A percentile compares a stretch with the other conserved stretches of the same genome.
phyloP scores from a whole-genome alignment of 345 rosid genomes.

The Rhodamnia rubescens region DNA sequence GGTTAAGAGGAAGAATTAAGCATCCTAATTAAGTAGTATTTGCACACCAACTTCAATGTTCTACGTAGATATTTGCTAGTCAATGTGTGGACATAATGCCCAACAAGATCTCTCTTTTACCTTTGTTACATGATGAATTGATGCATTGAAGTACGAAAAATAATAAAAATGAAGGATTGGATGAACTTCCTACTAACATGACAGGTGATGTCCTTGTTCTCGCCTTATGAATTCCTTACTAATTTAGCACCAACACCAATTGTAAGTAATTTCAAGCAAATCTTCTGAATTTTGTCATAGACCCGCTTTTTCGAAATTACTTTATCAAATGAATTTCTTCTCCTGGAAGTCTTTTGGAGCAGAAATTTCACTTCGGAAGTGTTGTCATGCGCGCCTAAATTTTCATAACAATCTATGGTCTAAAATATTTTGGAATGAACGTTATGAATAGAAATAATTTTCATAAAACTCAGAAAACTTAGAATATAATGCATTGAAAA shows the following conservation, averaged over 20 bases:
- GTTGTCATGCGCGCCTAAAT: too few relatives aligned
- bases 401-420: too few relatives aligned
- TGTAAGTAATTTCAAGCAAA: accelerated
- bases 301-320: not conserved
- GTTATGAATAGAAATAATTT: not conserved
- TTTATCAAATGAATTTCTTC: too few relatives aligned
- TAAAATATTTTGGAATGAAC: too few relatives aligned
- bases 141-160: not conserved
- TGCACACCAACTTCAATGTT: not conserved
- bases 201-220: not conserved
- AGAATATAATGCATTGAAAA: not conserved
- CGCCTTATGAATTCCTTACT: not conserved
- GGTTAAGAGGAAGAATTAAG: not conserved
- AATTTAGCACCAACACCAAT: not conserved
- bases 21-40: not conserved
- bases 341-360: too few relatives aligned
- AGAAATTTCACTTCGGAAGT: too few relatives aligned
- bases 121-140: not conserved
- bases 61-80: not conserved
- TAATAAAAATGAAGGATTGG: not conserved
- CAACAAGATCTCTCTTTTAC: not conserved
- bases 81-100: not conserved
- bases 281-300: not conserved
- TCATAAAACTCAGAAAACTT: not conserved
- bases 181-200: not conserved